These are phyloP conservation scores for Myrica gale DNA, from an alignment of 306 rosid genomes.

Conservation along the genomic window DNA sequence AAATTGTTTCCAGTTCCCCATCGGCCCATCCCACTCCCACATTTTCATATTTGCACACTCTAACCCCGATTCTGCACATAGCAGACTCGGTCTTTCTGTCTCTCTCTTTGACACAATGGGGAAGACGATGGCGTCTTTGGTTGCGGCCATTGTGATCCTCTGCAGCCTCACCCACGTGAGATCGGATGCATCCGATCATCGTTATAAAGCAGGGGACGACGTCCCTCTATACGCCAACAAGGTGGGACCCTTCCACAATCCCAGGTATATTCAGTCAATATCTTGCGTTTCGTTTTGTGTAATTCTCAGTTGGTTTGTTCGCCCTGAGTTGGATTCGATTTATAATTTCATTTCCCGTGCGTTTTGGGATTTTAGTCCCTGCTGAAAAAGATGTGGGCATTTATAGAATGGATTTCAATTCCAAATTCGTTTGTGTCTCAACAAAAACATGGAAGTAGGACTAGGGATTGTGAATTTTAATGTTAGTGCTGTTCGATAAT, in stretches of 20 bases:
- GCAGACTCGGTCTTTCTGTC: neutral
- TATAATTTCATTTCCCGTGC: neutral
- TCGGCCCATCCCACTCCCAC: neutral
- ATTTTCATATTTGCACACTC: neutral
- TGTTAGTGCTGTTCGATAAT: neutral
- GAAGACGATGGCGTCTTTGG: constrained; percentile 44
- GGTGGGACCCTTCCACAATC: constrained; percentile 67
- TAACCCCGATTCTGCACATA: neutral
- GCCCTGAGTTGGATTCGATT: neutral
- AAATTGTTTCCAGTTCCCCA: neutral
- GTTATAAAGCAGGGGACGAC: constrained; percentile 48
- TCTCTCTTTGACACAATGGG: constrained; percentile 28
- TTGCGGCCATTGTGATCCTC: constrained; percentile 37
- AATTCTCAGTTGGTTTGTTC: neutral
- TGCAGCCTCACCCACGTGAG: constrained; percentile 36
- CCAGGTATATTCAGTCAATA: constrained; percentile 39
- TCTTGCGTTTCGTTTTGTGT: neutral
- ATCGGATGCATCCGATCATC: constrained; percentile 54
- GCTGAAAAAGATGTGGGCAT: constrained; percentile 4
- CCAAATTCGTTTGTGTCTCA: neutral
- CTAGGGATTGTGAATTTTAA: neutral
- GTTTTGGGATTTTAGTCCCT: neutral
- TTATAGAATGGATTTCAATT: neutral
- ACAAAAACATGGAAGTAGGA: neutral
- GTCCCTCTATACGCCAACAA: constrained; percentile 61